These are phyloP conservation scores for Candida suzukii DNA, from an alignment of 805 yeast species.

Conservation along the genomic window DNA sequence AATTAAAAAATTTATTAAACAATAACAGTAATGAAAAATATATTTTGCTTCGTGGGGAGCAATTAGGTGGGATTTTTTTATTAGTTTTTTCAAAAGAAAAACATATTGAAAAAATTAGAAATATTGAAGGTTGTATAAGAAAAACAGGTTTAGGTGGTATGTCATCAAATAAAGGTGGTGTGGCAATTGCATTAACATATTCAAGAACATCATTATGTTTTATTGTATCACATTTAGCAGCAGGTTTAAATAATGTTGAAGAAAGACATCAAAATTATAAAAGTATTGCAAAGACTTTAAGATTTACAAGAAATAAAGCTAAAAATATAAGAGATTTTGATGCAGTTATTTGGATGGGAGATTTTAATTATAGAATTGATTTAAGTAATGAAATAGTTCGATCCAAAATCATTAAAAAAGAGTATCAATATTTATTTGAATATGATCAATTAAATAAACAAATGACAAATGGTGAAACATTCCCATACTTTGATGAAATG, in stretches of 20 bases:
- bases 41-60: constrained; percentile 62
- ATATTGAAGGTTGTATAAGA: constrained; percentile 65
- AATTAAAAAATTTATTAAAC: constrained; percentile 41
- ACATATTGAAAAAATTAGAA: constrained; percentile 44
- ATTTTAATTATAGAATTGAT: constrained; percentile 79
- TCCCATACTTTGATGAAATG: constrained; percentile 78
- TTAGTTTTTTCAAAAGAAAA: constrained; percentile 58
- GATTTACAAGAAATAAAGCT: constrained; percentile 44
- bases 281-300: constrained; percentile 61
- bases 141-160: constrained; percentile 95
- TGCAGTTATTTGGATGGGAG: constrained; percentile 85
- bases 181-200: constrained; percentile 47
- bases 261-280: constrained; percentile 87
- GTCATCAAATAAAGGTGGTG: constrained; percentile 57
- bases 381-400: constrained; percentile 68
- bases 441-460: constrained; percentile 76
- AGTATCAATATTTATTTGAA: constrained; percentile 49
- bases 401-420: constrained; percentile 24
- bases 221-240: constrained; percentile 85
- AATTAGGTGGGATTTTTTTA: constrained; percentile 77
- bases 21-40: constrained; percentile 38
- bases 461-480: constrained; percentile 67
- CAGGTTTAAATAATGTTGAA: constrained; percentile 74
- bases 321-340: constrained; percentile 70
- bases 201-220: constrained; percentile 64